A percentile compares a stretch with the other conserved stretches of the same genome.
These are phyloP conservation scores for Ocimum tenuiflorum DNA, from an alignment of 257 asterid species.

Conservation along the genomic window DNA sequence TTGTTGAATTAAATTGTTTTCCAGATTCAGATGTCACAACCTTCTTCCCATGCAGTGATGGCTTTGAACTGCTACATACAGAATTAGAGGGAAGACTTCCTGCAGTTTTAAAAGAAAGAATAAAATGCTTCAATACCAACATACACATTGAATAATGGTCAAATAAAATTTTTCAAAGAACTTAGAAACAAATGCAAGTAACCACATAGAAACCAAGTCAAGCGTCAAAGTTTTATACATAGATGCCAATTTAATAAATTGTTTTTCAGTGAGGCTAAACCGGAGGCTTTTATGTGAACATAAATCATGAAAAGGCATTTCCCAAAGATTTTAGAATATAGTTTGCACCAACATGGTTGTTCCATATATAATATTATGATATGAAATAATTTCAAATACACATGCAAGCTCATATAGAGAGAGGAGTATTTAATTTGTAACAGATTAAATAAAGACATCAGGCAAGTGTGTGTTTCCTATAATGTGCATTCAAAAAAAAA, in stretches of 20 bases:
- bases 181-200: neutral
- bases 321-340: neutral
- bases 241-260: neutral
- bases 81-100: slow-evolving; percentile 37
- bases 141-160: neutral
- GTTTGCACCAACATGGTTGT: no score
- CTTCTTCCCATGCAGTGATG: slow-evolving; percentile 40
- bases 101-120: slow-evolving; percentile 16
- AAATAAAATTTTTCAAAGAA: neutral
- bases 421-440: neutral
- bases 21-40: slow-evolving; percentile 41
- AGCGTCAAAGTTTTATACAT: neutral
- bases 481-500: neutral
- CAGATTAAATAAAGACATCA: neutral
- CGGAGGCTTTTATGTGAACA: no score
- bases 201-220: neutral
- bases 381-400: neutral
- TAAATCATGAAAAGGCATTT: neutral
- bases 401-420: neutral
- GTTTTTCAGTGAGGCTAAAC: neutral
- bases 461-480: neutral
- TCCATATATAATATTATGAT: neutral
- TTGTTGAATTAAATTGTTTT: slow-evolving; percentile 30
- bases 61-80: slow-evolving; percentile 70
- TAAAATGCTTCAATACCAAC: neutral